Conservation (phyloP, 192 early-diverging fungal species). For the Polychytrium aggregatum region DNA sequence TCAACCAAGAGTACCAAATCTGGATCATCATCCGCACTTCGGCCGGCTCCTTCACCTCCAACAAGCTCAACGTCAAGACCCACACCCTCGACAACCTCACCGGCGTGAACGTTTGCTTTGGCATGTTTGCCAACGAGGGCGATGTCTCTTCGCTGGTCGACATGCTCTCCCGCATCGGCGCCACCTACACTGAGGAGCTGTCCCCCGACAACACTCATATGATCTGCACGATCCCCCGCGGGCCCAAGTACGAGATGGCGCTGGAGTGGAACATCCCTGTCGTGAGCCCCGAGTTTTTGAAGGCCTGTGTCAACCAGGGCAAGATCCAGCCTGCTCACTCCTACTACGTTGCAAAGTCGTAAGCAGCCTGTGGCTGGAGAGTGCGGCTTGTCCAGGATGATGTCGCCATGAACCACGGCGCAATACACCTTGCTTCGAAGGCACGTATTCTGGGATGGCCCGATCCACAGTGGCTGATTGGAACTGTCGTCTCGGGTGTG, state of each 20-base stretch:
- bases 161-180: slow-evolving; percentile 68
- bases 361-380: too few relatives aligned
- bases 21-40: slow-evolving; percentile 84
- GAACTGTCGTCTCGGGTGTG: too few relatives aligned
- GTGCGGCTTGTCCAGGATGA: too few relatives aligned
- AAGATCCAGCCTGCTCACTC: slow-evolving; percentile 64
- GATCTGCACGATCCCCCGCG: slow-evolving; percentile 70
- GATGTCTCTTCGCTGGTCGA: slow-evolving; percentile 68
- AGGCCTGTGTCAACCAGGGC: slow-evolving; percentile 77
- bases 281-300: slow-evolving; percentile 90
- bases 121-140: slow-evolving; percentile 64
- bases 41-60: slow-evolving; percentile 71
- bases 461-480: too few relatives aligned
- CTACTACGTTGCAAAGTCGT: slow-evolving; percentile 27
- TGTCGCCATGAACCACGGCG: too few relatives aligned
- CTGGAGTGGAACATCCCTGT: slow-evolving; percentile 85
- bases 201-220: slow-evolving; percentile 86
- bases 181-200: slow-evolving; percentile 74
- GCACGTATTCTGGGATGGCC: too few relatives aligned
- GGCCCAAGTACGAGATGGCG: slow-evolving; percentile 79
- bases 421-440: too few relatives aligned
- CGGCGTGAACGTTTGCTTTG: slow-evolving; percentile 94
- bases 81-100: slow-evolving; percentile 94
- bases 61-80: slow-evolving; percentile 64
- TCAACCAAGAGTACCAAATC: slow-evolving; percentile 83